phyloP scores from a whole-genome alignment of 805 yeast species.

The Candida ulmi region DNA sequence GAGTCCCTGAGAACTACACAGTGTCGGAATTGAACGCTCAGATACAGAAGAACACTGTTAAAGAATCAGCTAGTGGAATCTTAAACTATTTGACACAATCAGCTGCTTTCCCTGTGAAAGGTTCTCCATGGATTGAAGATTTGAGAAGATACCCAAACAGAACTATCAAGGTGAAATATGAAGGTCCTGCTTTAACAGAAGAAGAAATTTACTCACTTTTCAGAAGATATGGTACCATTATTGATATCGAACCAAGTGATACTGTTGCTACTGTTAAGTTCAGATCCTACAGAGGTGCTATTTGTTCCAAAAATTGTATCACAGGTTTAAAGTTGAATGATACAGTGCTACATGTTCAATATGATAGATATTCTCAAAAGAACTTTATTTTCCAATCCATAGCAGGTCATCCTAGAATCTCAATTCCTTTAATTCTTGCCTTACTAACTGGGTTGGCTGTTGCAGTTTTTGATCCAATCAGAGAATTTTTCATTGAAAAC shows the following conservation, averaged over 20 bases:
- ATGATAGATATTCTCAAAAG: constrained; percentile 49
- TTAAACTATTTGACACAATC: constrained; percentile 43
- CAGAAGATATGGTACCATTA: constrained; percentile 81
- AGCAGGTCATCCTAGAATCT: constrained; percentile 71
- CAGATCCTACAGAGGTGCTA: constrained; percentile 57
- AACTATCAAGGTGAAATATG: constrained; percentile 59
- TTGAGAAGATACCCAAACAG: constrained; percentile 69
- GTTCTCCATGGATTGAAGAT: constrained; percentile 96
- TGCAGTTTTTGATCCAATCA: constrained; percentile 85
- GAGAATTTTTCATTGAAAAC: constrained; percentile 71
- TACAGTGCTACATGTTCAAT: constrained; percentile 69
- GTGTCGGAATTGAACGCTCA: constrained; percentile 47
- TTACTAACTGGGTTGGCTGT: constrained; percentile 78
- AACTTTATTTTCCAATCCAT: constrained; percentile 54
- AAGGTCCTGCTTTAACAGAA: constrained; percentile 71
- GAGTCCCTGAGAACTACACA: constrained; percentile 46
- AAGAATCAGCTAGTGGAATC: constrained; percentile 31
- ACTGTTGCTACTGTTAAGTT: constrained; percentile 48
- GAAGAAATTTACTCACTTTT: constrained; percentile 77
- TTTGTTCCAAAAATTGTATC: constrained; percentile 84
- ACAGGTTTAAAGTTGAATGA: constrained; percentile 68
- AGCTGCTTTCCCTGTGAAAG: constrained; percentile 69
- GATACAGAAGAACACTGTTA: constrained; percentile 42
- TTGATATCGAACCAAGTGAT: constrained; percentile 62
- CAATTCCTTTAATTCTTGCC: constrained; percentile 77